Conservation (phyloP, 129 eudicot genomes). For the Helianthus tuberosus region DNA sequence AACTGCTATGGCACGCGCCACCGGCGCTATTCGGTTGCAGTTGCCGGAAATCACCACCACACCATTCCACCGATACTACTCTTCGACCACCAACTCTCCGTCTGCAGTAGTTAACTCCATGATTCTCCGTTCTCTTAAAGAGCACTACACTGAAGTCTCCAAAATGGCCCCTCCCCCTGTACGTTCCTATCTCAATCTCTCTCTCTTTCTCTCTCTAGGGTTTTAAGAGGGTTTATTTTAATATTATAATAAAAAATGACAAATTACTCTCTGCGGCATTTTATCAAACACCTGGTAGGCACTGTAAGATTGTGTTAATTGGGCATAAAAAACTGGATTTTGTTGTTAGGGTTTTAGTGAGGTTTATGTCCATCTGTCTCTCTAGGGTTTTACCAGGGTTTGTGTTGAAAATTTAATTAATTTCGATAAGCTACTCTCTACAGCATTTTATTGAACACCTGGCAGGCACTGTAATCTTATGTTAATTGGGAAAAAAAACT, state of each 20-base stretch:
- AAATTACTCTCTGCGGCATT: constrained; percentile 7
- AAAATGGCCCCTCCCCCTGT: constrained; percentile 84
- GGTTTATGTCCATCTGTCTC: too few relatives aligned
- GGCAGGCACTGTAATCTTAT: constrained; percentile 10
- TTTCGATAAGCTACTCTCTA: neutral
- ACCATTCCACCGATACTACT: constrained; percentile 31
- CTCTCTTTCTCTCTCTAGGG: constrained; percentile 7
- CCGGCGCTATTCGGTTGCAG: constrained; percentile 41
- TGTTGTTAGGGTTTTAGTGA: neutral
- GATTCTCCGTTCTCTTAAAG: constrained; percentile 79
- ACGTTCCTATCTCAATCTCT: constrained; percentile 1
- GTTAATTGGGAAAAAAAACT: neutral
- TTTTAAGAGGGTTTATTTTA: constrained; percentile 13
- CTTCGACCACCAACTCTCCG: constrained; percentile 23
- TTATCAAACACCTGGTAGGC: constrained; percentile 35
- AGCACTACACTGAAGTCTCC: constrained; percentile 76
- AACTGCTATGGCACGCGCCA: constrained; percentile 47
- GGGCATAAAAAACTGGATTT: neutral
- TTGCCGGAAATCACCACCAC: constrained; percentile 20
- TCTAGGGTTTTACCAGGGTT: constrained; percentile 2
- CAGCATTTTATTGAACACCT: constrained; percentile 29
- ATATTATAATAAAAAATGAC: neutral
- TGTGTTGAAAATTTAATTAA: neutral
- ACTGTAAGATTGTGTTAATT: neutral
- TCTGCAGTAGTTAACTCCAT: constrained; percentile 66